Evolutionary conservation across 129 eudicot species (phyloP).

Genomic region (Silybum marianum): DNA sequence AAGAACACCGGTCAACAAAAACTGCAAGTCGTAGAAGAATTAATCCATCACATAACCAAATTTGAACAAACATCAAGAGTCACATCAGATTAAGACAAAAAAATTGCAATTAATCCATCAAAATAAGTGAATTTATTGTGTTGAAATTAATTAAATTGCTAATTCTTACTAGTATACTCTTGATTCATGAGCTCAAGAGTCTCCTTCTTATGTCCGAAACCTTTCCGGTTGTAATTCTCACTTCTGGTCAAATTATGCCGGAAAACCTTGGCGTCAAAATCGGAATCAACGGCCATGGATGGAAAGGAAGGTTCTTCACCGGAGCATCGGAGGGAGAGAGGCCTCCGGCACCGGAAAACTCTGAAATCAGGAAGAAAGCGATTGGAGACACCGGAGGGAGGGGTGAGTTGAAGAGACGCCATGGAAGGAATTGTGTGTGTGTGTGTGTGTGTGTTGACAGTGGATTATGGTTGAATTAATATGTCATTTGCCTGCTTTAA

Average conservation of each 20-base stretch:
- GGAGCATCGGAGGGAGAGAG: conserved; percentile 57
- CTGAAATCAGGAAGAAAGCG: conserved; percentile 39
- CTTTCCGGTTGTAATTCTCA: conserved; percentile 76
- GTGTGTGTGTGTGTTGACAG: conserved; percentile 11
- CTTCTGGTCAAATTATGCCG: conserved; percentile 78
- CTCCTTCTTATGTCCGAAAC: conserved; percentile 88
- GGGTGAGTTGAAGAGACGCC: conserved; percentile 54
- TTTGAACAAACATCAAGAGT: conserved; percentile 7
- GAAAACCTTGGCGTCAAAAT: conserved; percentile 78
- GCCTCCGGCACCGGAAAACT: conserved; percentile 39
- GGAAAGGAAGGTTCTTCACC: conserved; percentile 56
- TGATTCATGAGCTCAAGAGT: conserved; percentile 65
- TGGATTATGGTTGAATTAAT: conserved; percentile 8
- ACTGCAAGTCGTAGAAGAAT: neutral
- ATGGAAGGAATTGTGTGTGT: conserved; percentile 24
- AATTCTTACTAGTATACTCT: conserved; percentile 68
- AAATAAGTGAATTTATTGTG: too few relatives aligned
- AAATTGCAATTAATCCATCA: too few relatives aligned
- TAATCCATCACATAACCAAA: neutral
- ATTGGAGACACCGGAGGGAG: conserved; percentile 44
- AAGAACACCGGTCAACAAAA: neutral
- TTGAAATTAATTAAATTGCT: neutral
- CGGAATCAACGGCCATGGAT: conserved; percentile 38
- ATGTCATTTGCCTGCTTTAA: neutral
- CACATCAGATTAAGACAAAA: neutral